A percentile compares a stretch with the other conserved stretches of the same genome.
These are phyloP conservation scores for Clarireedia homoeocarpa DNA, from an alignment of 2,329 filamentous ascomycete genomes.

Conservation along the genomic window DNA sequence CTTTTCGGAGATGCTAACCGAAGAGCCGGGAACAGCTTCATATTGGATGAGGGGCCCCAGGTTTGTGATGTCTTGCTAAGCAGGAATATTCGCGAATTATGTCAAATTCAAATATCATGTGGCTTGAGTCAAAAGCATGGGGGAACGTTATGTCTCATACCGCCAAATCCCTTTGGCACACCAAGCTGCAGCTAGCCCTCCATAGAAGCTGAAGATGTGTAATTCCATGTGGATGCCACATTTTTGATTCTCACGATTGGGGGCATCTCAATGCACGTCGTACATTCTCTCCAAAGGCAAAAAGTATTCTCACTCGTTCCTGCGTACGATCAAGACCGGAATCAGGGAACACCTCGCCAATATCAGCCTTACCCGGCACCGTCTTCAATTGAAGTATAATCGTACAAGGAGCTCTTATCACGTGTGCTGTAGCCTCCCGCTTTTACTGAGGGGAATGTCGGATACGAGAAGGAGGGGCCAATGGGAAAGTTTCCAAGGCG, in stretches of 20 bases:
- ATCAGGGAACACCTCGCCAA: not conserved
- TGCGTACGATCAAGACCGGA: conserved; percentile 3
- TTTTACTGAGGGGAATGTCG: not conserved
- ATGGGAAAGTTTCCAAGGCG: not conserved
- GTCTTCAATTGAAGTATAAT: not conserved
- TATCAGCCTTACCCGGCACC: conserved; percentile 8
- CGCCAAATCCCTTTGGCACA: not conserved
- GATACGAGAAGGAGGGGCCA: not conserved
- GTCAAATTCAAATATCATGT: not conserved
- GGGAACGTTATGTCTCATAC: not conserved
- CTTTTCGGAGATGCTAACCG: conserved; percentile 7
- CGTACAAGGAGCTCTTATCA: not conserved
- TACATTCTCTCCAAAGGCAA: not conserved
- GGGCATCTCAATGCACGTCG: not conserved
- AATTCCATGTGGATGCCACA: not conserved
- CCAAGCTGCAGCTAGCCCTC: not conserved
- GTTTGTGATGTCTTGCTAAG: not conserved
- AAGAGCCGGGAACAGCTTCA: conserved; percentile 5
- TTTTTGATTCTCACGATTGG: not conserved
- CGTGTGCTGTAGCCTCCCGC: not conserved
- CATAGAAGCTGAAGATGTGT: not conserved
- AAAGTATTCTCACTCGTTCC: not conserved
- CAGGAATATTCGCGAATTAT: conserved; percentile 7
- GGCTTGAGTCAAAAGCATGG: conserved; percentile 5
- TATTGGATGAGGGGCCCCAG: not conserved